Evolutionary conservation across 2,329 filamentous ascomycete species (phyloP), one percentile per base, ranked within the genome.

Genomic region (Sordariomycetes sp.): DNA sequence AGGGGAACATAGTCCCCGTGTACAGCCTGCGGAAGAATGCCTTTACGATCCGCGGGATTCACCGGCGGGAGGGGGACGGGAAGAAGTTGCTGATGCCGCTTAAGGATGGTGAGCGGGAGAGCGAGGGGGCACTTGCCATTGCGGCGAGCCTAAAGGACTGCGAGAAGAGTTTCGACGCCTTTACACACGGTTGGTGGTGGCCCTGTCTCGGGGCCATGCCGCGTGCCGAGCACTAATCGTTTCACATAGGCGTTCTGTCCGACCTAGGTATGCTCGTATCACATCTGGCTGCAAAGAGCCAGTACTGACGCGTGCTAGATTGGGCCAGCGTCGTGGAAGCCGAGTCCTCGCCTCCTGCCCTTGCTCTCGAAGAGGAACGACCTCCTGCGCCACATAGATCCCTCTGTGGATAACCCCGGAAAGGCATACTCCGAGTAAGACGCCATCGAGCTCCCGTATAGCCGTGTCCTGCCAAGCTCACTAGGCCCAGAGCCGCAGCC

Each of bases 271-370:
- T 37, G 46, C 6, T 4, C 35, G 12, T 46, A 43, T n/a, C 16
- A 25, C 34, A 25, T 51, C 1, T 28, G n/a, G 28, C 37, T 20
- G 32, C 25, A 24, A 35, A 28, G n/a, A n/a, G n/a, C n/a, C n/a
- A n/a, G n/a, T n/a, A n/a, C n/a, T 22, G 37, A 43, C 4, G 3
- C 3, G 18, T 28, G 4, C 43, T 22, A 60, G 60, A 90, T 67
- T 91, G 88, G 88, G 80, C 71, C 65, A 90, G 90, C 67, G 81
- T 91, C n/a, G 82, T 90, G 16, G 88, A 79, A 32, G 86, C 88
- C 28, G 88, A 88, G 8, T 89, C 85, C 55, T 82, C 87, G 2
- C 88, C 75, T 90, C 32, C 71, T 91, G 8, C 85, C 87, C 0
- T 78, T 87, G 14, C 83, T 83, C 2, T 71, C 78, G 2, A 68